phyloP scores from a whole-genome alignment of 2,329 filamentous ascomycete genomes.

The Curvularia hawaiiensis region DNA sequence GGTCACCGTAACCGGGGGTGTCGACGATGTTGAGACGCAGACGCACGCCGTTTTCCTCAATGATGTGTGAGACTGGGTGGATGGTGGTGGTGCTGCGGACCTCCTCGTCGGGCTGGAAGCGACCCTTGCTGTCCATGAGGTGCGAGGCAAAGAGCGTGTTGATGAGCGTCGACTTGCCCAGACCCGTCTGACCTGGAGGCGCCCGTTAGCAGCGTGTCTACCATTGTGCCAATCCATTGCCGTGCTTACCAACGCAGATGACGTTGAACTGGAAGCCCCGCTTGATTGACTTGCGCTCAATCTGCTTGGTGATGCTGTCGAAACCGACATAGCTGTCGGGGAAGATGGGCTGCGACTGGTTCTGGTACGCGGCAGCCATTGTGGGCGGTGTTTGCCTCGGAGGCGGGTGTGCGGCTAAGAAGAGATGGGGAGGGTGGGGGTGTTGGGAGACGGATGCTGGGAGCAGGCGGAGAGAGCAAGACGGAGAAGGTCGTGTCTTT shows the following conservation, averaged over 20 bases:
- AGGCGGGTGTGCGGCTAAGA: constrained; percentile 15
- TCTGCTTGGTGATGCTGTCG: constrained; percentile 99
- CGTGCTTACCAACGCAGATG: constrained; percentile 93
- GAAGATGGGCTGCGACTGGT: constrained; percentile 68
- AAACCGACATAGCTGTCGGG: constrained; percentile 99
- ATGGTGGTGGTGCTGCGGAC: constrained; percentile 97
- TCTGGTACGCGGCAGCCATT: constrained; percentile 71
- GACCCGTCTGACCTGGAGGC: constrained; percentile 85
- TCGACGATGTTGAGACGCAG: constrained; percentile 98
- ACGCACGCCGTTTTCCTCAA: constrained; percentile 98
- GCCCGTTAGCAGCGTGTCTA: constrained; percentile 11
- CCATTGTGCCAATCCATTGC: background rate
- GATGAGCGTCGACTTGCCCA: constrained; percentile 98
- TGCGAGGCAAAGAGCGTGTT: constrained; percentile 99
- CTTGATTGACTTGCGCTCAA: constrained; percentile 99
- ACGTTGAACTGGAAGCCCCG: constrained; percentile 99
- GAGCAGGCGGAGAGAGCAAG: constrained; percentile 17
- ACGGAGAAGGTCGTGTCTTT: constrained; percentile 21
- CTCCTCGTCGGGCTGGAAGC: constrained; percentile 87
- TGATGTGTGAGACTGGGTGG: constrained; percentile 96
- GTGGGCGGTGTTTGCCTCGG: constrained; percentile 38
- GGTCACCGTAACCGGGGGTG: constrained; percentile 95
- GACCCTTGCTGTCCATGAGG: constrained; percentile 98
- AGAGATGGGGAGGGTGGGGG: constrained; percentile 17
- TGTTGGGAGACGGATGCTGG: constrained; percentile 7